Evolutionary conservation across 257 asterid genomes (phyloP).

Genomic region (Plectranthus barbatus): DNA sequence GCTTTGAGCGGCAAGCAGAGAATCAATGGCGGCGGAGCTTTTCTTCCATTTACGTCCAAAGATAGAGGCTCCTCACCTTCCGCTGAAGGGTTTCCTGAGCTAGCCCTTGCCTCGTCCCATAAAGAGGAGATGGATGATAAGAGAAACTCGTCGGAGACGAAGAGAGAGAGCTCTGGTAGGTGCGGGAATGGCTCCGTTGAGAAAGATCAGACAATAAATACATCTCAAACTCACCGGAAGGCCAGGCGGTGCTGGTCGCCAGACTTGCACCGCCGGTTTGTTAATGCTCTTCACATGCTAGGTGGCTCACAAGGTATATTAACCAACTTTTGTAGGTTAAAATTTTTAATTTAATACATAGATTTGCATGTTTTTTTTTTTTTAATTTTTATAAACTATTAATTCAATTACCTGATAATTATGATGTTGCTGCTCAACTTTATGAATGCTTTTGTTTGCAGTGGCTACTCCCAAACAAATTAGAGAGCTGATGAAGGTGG

Average conservation of each 20-base stretch:
- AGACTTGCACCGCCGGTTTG: slow-evolving; percentile 84
- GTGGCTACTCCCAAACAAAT: slow-evolving; percentile 98
- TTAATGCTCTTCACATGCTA: slow-evolving; percentile 91
- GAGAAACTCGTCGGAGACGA: slow-evolving; percentile 27
- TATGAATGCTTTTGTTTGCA: slow-evolving; percentile 25
- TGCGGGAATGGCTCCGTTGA: slow-evolving; percentile 15
- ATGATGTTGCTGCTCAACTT: slow-evolving; percentile 2
- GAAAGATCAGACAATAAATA: slow-evolving; percentile 24
- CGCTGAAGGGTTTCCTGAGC: slow-evolving; percentile 41
- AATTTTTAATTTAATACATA: background rate
- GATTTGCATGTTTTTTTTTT: too few relatives aligned
- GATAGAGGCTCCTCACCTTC: slow-evolving; percentile 23
- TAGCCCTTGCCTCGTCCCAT: slow-evolving; percentile 65
- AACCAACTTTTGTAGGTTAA: too few relatives aligned
- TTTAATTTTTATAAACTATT: too few relatives aligned
- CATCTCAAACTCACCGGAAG: slow-evolving; percentile 61
- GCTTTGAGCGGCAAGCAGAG: slow-evolving; percentile 39
- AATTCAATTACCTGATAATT: slow-evolving; percentile 10
- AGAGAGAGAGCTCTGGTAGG: slow-evolving; percentile 31
- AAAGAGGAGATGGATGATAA: slow-evolving; percentile 45
- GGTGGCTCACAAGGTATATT: slow-evolving; percentile 99
- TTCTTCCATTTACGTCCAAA: slow-evolving; percentile 45
- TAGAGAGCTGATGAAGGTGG: slow-evolving; percentile 94
- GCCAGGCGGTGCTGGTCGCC: slow-evolving; percentile 99
- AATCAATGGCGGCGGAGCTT: slow-evolving; percentile 49